Conservation (phyloP, 2,329 filamentous ascomycete species). For the Thermochaetoides dissita region DNA sequence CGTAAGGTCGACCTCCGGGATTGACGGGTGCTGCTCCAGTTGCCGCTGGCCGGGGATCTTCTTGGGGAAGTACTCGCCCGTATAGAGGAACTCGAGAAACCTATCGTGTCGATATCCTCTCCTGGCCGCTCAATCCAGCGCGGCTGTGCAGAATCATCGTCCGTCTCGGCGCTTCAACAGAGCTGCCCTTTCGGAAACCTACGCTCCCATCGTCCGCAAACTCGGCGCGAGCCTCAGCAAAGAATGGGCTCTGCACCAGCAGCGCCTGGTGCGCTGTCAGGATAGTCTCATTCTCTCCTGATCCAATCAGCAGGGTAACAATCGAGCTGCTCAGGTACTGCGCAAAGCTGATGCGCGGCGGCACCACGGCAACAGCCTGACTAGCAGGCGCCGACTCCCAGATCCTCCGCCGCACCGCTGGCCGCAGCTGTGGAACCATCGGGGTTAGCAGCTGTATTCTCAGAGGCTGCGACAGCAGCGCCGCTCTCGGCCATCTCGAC, state of each 20-base stretch:
- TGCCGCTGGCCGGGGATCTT: constrained; percentile 47
- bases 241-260: constrained; percentile 60
- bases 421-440: constrained; percentile 27
- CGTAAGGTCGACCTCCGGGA: constrained; percentile 57
- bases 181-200: constrained; percentile 19
- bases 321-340: constrained; percentile 56
- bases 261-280: constrained; percentile 71
- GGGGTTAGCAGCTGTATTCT: constrained; percentile 18
- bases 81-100: constrained; percentile 78
- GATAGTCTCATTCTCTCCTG: constrained; percentile 42
- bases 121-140: constrained; percentile 54
- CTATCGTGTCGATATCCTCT: constrained; percentile 59
- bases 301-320: constrained; percentile 52
- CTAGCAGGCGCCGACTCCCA: constrained; percentile 6
- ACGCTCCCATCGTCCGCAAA: constrained; percentile 50
- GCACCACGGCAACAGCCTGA: constrained; percentile 18
- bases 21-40: constrained; percentile 54
- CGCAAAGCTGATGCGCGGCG: constrained; percentile 32
- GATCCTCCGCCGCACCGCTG: constrained; percentile 18
- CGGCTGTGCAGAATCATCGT: constrained; percentile 24
- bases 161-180: too few relatives aligned
- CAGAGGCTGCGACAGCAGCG: constrained; percentile 22
- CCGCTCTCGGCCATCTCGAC: constrained; percentile 18
- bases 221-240: constrained; percentile 46
- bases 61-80: constrained; percentile 71